Evolutionary conservation across 2,329 filamentous ascomycete species (phyloP), one percentile per base, ranked within the genome.

Genomic region (Nectriaceae sp.): DNA sequence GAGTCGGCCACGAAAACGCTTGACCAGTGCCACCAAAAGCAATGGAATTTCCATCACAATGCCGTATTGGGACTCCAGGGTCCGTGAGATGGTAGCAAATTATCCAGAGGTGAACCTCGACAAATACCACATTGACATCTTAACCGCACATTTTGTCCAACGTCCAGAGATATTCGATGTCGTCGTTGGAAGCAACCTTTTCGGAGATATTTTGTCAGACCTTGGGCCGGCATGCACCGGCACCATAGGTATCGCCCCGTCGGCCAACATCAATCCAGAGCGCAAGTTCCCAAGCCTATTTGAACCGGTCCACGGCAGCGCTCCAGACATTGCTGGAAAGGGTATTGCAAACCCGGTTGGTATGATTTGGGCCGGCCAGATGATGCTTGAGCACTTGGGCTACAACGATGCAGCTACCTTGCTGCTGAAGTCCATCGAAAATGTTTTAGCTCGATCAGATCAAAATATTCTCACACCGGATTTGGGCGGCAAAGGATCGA

Each of bases 261-360:
- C 85, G 0, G 81, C 76, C 22, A 89, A 88, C 56, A 74, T 89
- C 8, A 85, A 89, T 55, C 85, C 85, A 0, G 66, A 66, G 0
- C 57, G 77, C 63, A 29, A 75, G 53, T 65, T 80, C 60, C 57
- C 82, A 49, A 78, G 74, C 24, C 76, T 84, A 70, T 84, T 84
- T 50, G 82, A 84, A 65, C 81, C 81, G 4, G 88, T 90, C 44
- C 87, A 90, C 65, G 87, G 85, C 77, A 80, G 62, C 39, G 87
- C 87, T 4, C 87, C 87, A 13, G 88, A 90, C 60, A 90, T 90
- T 53, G 80, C 81, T 8, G 87, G 87, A 43, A 79, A 87, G 66
- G 85, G 84, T n/a, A 78, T 88, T 40, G 85, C 88, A 46, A 90
- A 90, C 69, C 87, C 87, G 2, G 75, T 90, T 21, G 87, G 85